These are phyloP conservation scores for Westerdykella aurantiaca DNA, from an alignment of 2,329 filamentous ascomycete genomes.

Conservation along the genomic window DNA sequence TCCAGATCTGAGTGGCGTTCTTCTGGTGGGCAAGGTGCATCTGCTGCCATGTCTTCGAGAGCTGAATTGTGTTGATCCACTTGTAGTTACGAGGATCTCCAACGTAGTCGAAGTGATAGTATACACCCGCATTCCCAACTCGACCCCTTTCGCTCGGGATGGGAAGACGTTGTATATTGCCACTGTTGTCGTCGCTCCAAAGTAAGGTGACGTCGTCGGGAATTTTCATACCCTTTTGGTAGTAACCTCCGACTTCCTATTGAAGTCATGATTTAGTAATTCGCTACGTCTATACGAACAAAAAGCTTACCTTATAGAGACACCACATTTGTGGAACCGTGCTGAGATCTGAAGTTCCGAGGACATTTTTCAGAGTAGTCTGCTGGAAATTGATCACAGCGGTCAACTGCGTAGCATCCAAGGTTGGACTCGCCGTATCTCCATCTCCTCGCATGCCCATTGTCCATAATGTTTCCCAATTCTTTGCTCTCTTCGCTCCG, in stretches of 20 bases:
- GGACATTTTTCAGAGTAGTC: constrained; percentile 49
- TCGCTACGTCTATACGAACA: neutral
- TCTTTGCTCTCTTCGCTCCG: constrained; percentile 42
- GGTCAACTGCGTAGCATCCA: constrained; percentile 39
- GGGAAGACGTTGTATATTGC: constrained; percentile 57
- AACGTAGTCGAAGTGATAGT: constrained; percentile 58
- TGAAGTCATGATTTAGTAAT: neutral
- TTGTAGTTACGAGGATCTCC: constrained; percentile 55
- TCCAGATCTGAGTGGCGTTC: constrained; percentile 55
- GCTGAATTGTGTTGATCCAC: constrained; percentile 59
- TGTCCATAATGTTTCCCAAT: constrained; percentile 60
- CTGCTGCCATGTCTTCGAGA: constrained; percentile 61
- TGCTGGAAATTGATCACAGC: constrained; percentile 55
- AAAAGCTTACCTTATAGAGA: constrained; percentile 51
- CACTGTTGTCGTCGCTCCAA: constrained; percentile 63
- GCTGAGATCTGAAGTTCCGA: constrained; percentile 43
- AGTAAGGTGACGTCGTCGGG: constrained; percentile 60
- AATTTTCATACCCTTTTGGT: constrained; percentile 55
- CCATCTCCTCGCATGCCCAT: constrained; percentile 61
- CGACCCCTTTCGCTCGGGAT: constrained; percentile 50
- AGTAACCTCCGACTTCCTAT: constrained; percentile 62
- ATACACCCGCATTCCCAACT: constrained; percentile 56
- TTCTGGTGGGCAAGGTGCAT: constrained; percentile 55
- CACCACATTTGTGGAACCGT: constrained; percentile 62
- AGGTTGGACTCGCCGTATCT: constrained; percentile 47